Evolutionary conservation across 108 stramenopile species (phyloP).

Genomic region (Nitzschia sp.): DNA sequence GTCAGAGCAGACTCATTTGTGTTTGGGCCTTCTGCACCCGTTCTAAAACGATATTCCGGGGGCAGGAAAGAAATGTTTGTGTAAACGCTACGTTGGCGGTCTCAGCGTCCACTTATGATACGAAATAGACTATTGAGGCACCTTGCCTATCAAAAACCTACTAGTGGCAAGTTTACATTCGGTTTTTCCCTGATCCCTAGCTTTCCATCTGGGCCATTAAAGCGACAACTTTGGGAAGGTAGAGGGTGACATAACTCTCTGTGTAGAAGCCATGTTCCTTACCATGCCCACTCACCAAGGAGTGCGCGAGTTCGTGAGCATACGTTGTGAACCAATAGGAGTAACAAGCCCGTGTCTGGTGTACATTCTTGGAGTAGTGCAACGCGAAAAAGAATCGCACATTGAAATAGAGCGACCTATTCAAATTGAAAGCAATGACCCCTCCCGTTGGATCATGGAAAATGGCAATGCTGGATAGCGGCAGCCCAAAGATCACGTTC

Average conservation of each 20-base stretch:
- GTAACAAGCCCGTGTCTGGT: slow-evolving; percentile 51
- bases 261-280: slow-evolving; percentile 72
- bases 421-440: slow-evolving; percentile 77
- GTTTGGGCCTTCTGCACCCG: too few species aligned
- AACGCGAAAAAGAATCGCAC: slow-evolving; percentile 64
- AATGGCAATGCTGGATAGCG: slow-evolving; percentile 48
- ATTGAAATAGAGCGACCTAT: slow-evolving; percentile 73
- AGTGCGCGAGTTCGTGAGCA: slow-evolving; percentile 76
- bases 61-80: too few species aligned
- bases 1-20: too few species aligned
- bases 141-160: too few species aligned
- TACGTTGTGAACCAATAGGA: slow-evolving; percentile 70
- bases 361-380: slow-evolving; percentile 36
- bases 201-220: slow-evolving; percentile 21
- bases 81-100: too few species aligned
- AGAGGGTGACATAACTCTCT: slow-evolving; percentile 51
- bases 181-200: too few species aligned
- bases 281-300: slow-evolving; percentile 68
- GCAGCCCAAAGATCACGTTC: slow-evolving; percentile 47
- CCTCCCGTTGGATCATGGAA: slow-evolving; percentile 69
- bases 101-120: too few species aligned
- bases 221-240: slow-evolving; percentile 46
- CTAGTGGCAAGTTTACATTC: too few species aligned
- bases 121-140: too few species aligned
- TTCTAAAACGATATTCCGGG: too few species aligned